These are phyloP conservation scores for Talaromyces sp. DNA, from an alignment of 2,329 filamentous ascomycete genomes.

Conservation along the genomic window DNA sequence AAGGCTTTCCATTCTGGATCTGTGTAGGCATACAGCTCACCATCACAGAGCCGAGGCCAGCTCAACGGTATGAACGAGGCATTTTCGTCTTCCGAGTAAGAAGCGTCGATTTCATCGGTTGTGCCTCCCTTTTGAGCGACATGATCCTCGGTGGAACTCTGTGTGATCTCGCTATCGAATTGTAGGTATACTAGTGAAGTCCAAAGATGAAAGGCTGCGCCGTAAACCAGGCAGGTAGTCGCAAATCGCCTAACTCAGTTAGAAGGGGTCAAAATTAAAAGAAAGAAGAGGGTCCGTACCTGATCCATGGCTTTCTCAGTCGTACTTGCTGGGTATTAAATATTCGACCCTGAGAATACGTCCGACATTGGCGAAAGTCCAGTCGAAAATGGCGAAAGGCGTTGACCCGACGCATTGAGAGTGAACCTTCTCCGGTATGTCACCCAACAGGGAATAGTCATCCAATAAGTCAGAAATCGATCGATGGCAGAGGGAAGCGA, in stretches of 20 bases:
- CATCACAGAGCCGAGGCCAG: slow-evolving; percentile 36
- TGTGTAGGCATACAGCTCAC: slow-evolving; percentile 26
- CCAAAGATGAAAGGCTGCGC: slow-evolving; percentile 30
- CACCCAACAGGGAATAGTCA: neutral
- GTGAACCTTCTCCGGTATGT: slow-evolving; percentile 13
- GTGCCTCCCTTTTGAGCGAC: slow-evolving; percentile 3
- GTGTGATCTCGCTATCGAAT: slow-evolving; percentile 24
- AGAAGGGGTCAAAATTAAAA: neutral
- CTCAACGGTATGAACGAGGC: slow-evolving; percentile 60
- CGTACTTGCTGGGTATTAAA: slow-evolving; percentile 23
- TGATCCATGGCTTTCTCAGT: slow-evolving; percentile 30
- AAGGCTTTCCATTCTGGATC: slow-evolving; percentile 64
- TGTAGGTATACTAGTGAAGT: slow-evolving; percentile 26
- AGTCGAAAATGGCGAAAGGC: slow-evolving; percentile 23
- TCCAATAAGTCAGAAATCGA: neutral
- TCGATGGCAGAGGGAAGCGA: neutral
- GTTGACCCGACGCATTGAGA: slow-evolving; percentile 31
- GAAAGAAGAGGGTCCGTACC: slow-evolving; percentile 16
- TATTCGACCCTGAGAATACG: slow-evolving; percentile 2
- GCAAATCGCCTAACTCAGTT: slow-evolving; percentile 23
- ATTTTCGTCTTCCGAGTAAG: slow-evolving; percentile 37
- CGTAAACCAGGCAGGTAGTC: slow-evolving; percentile 25
- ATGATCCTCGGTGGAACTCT: slow-evolving; percentile 14
- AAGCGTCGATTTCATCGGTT: neutral
- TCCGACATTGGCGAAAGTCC: slow-evolving; percentile 19